These are phyloP conservation scores for Dichotomocladium elegans DNA, from an alignment of 371 early-diverging fungal genomes.

Conservation along the genomic window DNA sequence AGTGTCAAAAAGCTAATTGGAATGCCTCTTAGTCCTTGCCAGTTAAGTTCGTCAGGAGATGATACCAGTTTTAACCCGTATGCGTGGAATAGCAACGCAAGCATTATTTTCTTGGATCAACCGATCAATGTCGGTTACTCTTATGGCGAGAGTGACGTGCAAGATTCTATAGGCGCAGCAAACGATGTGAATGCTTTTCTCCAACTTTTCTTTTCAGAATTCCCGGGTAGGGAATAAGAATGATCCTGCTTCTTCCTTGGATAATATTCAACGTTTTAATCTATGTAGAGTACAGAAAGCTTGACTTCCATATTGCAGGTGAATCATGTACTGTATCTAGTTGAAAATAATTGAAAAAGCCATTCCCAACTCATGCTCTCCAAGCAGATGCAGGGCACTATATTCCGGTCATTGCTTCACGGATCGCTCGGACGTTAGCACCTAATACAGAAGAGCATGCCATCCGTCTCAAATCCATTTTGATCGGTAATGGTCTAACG, in stretches of 20 bases:
- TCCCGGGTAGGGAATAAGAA: slow-evolving; percentile 24
- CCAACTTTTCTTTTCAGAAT: slow-evolving; percentile 59
- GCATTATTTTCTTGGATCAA: slow-evolving; percentile 77
- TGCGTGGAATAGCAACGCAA: slow-evolving; percentile 75
- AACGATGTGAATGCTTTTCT: slow-evolving; percentile 77
- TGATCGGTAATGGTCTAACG: slow-evolving; percentile 91
- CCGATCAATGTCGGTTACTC: slow-evolving; percentile 77
- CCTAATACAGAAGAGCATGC: slow-evolving; percentile 29
- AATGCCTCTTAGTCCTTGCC: slow-evolving; percentile 49
- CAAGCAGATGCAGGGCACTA: slow-evolving; percentile 69
- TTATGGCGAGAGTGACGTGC: slow-evolving; percentile 51
- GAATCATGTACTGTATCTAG: slow-evolving; percentile 39
- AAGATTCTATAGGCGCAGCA: slow-evolving; percentile 59
- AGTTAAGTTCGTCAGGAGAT: slow-evolving; percentile 59
- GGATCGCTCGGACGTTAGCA: too few species aligned
- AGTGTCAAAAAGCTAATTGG: background rate
- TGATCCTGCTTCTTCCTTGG: background rate
- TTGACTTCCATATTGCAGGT: slow-evolving; percentile 61
- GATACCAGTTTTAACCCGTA: slow-evolving; percentile 49
- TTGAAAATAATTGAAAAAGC: background rate
- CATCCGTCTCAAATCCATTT: slow-evolving; percentile 73
- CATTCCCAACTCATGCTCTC: background rate
- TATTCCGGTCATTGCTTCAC: slow-evolving; percentile 74
- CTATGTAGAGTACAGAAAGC: slow-evolving; percentile 35
- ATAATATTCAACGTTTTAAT: background rate